Base-by-base conservation (phyloP, 106 monocot species). In the Gastrodia elata region DNA sequence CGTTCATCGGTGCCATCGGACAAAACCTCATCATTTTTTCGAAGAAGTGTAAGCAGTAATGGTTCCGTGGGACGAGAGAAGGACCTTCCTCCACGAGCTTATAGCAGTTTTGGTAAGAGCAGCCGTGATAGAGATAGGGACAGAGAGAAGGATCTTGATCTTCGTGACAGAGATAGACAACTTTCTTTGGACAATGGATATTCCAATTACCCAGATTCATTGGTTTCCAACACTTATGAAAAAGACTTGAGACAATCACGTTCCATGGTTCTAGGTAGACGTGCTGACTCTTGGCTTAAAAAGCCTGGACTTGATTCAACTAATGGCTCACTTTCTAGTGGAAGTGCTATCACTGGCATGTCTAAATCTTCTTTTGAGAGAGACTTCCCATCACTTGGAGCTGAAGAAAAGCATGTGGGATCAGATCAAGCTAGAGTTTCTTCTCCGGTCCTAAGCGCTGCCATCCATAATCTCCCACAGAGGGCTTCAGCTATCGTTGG, bases 381-480 rank as follows among this genome's bases (percentile, higher is more conserved):
- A 68, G 91, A 91, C 43, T 91, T 91, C 36, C 91, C 91, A 61
- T 80, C 84, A 68, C 87, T 91, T 68, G 84, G 91, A 61, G 70
- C 74, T 69, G 84, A 91, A 39, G 87, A 91, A 37, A 91, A 83
- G 56, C 82, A 78, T 67, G 65, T 72, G 61, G 52, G 37, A 38
- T 39, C 64, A 24, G 80, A 83, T 35, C 34, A 77, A 65, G 55
- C 22, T 2, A 65, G 80, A 40, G 72, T 86, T 0, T 52, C 86
- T 74, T 84, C 86, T 82, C 79, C 79, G 72, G 75, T 78, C 32
- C 44, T 80, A 8, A 71, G 46, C 65, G 34, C 78, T 46, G 71
- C 82, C 32, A 59, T 80, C 26, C 68, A 82, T 40, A 84, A 48
- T 70, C 80, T 80, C 39, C 73, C 74, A 9, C 30, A 75, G 28